Evolutionary conservation across 768 basidiomycete species (phyloP), one percentile per base, ranked within the genome.

Genomic region (Coprinopsis cinerea): DNA sequence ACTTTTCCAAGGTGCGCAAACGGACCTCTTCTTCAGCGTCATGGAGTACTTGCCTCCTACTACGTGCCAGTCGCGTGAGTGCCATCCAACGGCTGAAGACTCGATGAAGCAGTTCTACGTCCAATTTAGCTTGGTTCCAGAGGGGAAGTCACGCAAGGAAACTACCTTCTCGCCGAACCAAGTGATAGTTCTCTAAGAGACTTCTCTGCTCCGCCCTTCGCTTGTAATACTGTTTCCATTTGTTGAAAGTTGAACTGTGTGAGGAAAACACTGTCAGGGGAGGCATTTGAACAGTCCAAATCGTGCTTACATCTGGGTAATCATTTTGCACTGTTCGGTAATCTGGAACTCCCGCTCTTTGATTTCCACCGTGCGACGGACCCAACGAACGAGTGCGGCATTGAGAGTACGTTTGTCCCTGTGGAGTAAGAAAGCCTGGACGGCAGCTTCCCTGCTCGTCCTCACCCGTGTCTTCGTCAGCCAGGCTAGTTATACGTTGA

Each of bases 51-150:
- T 75, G 58, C 11, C 85, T 78, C 40, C 84, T 74, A 53, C 82
- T 79, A n/a, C 79, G 76, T 35, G 78, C 70, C 26, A 77, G 71
- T 32, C 83, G 79, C 30, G 85, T 72, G 2, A 74, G 74, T 23
- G 74, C 57, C 20, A 84, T 64, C 90, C 90, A 92, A 18, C 77
- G 81, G 53, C 79, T 67, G 65, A 92, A 88, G 57, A 79, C 70
- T 30, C 79, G 79, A 39, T 81, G 79, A 56, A 83, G 73, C 48
- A 70, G 75, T 62, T 91, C 89, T 91, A 57, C 14, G 30, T 25
- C 7, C 23, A 42, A 37, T 52, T 55, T 27, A 49, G 11, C 41
- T 50, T 24, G 26, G 20, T 47, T 26, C 27, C 37, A 51, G 11
- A 41, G 49, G 22, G 18, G 18, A 48, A 24, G 24, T 34, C 51